A percentile compares a stretch with the other conserved stretches of the same genome.
Conservation (phyloP, 805 yeast species). For the Lipomyces yamadae region DNA sequence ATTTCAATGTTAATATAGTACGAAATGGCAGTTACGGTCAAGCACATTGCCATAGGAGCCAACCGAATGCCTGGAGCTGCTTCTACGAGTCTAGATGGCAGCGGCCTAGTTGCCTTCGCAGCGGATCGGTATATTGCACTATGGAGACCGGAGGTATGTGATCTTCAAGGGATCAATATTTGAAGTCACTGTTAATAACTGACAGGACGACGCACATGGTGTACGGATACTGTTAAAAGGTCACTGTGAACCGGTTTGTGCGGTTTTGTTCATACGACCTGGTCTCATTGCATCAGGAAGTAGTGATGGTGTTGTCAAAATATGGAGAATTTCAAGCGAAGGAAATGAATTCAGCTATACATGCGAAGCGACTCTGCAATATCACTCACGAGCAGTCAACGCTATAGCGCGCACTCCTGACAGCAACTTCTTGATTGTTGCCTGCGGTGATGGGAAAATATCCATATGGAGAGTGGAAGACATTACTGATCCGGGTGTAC, state of each 20-base stretch:
- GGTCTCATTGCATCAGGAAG: conserved; percentile 60
- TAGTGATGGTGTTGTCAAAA: conserved; percentile 65
- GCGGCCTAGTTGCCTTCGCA: conserved; percentile 69
- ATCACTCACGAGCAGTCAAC: conserved; percentile 23
- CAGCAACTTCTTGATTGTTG: conserved; percentile 15
- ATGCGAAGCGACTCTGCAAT: conserved; percentile 7
- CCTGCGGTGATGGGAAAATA: conserved; percentile 34
- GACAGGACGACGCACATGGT: conserved; percentile 48
- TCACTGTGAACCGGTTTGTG: conserved; percentile 66
- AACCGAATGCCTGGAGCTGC: conserved; percentile 54
- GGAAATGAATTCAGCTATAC: conserved; percentile 48
- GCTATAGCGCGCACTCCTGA: conserved; percentile 24
- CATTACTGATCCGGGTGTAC: not conserved
- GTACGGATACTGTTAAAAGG: conserved; percentile 61
- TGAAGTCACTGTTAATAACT: too few species aligned
- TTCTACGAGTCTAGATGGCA: conserved; percentile 56
- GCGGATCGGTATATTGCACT: conserved; percentile 69
- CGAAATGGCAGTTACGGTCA: conserved; percentile 15
- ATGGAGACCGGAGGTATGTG: conserved; percentile 61
- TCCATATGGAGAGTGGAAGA: conserved; percentile 37
- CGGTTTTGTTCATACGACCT: conserved; percentile 62
- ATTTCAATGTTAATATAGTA: not conserved
- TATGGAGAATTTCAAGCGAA: conserved; percentile 54
- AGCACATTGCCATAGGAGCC: conserved; percentile 33
- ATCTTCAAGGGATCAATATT: not conserved